phyloP scores from a whole-genome alignment of 352 stramenopile genomes.

The Phytophthora sp. region DNA sequence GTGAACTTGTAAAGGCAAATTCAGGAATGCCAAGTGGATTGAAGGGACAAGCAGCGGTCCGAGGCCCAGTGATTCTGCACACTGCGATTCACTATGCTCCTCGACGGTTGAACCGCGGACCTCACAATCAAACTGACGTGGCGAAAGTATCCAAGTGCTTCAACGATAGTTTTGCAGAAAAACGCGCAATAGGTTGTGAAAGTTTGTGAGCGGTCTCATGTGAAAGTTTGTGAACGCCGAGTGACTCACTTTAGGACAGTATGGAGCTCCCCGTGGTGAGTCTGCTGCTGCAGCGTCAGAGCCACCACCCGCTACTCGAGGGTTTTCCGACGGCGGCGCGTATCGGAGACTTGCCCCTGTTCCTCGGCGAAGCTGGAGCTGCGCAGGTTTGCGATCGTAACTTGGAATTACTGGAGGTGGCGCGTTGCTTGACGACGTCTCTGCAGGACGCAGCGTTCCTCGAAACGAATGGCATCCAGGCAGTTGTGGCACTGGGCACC shows the following conservation, averaged over 20 bases:
- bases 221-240: too few species aligned
- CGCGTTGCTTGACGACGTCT: background rate
- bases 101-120: too few species aligned
- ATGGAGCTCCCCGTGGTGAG: constrained; percentile 34
- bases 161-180: constrained; percentile 29
- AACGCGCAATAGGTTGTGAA: too few species aligned
- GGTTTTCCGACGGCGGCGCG: constrained; percentile 47
- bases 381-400: constrained; percentile 43
- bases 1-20: constrained; percentile 23
- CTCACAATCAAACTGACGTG: too few species aligned
- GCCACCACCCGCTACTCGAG: constrained; percentile 52
- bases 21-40: constrained; percentile 24
- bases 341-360: constrained; percentile 53
- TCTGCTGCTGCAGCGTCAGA: constrained; percentile 48
- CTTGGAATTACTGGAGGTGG: background rate
- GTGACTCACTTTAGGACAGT: too few species aligned
- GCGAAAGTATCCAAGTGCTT: too few species aligned
- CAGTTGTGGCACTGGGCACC: constrained; percentile 68
- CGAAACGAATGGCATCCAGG: constrained; percentile 42
- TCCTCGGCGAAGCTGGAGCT: constrained; percentile 62
- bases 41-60: constrained; percentile 1
- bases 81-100: background rate
- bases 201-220: too few species aligned
- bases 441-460: constrained; percentile 54
- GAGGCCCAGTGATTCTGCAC: background rate